A percentile compares a stretch with the other conserved stretches of the same genome.
These are phyloP conservation scores for Termitomyces sp. DNA, from an alignment of 768 basidiomycete species.

Conservation along the genomic window DNA sequence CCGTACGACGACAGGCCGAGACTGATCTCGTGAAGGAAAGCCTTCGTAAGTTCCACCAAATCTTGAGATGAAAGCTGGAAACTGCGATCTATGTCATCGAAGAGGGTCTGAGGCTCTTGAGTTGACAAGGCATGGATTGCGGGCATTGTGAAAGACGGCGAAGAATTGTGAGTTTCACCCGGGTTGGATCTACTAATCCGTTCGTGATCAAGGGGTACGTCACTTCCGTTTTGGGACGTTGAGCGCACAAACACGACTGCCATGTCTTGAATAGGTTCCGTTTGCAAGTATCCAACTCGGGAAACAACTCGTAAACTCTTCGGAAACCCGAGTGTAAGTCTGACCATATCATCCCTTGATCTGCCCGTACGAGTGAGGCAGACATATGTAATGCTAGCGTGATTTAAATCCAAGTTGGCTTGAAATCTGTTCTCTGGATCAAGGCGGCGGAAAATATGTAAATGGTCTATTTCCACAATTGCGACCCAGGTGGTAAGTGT, in stretches of 20 bases:
- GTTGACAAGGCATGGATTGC: constrained; percentile 39
- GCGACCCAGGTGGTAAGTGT: too few relatives aligned
- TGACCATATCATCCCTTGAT: too few relatives aligned
- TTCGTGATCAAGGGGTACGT: constrained; percentile 16
- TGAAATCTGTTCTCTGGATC: neutral
- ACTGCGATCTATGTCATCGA: constrained; percentile 66
- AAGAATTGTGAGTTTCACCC: constrained; percentile 10
- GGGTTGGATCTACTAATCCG: neutral
- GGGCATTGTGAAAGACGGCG: constrained; percentile 30
- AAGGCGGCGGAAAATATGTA: neutral
- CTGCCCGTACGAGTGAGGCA: too few relatives aligned
- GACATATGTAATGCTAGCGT: too few relatives aligned
- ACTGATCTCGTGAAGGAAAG: constrained; percentile 79
- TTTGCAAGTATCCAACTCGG: neutral
- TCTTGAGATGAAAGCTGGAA: constrained; percentile 62
- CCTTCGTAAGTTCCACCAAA: constrained; percentile 67
- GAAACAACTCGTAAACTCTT: too few relatives aligned
- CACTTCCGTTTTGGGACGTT: constrained; percentile 31
- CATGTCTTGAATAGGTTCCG: neutral
- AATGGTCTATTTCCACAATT: too few relatives aligned
- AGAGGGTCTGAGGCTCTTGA: constrained; percentile 40
- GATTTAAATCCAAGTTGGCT: neutral
- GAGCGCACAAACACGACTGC: neutral
- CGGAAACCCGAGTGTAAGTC: too few relatives aligned
- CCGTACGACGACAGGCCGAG: constrained; percentile 71